Conservation (phyloP, 495 filamentous ascomycete species). For the Penicillium lividum region DNA sequence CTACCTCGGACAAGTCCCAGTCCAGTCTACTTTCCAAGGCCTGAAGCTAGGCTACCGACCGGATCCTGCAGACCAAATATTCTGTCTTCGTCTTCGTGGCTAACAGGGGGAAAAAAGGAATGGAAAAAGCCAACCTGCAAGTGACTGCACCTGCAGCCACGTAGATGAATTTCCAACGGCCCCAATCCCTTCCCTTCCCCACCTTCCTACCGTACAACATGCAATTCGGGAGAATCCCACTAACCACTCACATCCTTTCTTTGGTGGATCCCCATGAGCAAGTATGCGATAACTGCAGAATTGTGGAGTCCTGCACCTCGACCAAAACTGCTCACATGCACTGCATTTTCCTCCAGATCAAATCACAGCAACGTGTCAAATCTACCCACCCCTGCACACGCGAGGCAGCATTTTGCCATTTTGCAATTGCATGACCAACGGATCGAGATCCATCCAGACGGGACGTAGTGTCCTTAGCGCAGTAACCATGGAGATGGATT, state of each 20-base stretch:
- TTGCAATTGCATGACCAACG: background rate
- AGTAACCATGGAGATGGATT: background rate
- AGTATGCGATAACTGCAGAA: slow-evolving; percentile 18
- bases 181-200: background rate
- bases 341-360: background rate
- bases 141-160: too few relatives aligned
- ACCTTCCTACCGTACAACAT: background rate
- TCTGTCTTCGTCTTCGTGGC: background rate
- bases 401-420: background rate
- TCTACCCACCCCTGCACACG: background rate
- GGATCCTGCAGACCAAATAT: background rate
- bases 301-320: slow-evolving; percentile 19
- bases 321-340: slow-evolving; percentile 6
- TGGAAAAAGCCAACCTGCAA: background rate
- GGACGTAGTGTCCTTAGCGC: background rate
- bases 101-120: background rate
- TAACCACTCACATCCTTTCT: slow-evolving; percentile 1
- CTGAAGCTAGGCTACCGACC: background rate
- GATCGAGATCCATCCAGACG: slow-evolving; percentile 5
- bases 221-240: background rate
- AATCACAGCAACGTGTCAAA: background rate
- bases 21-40: slow-evolving; percentile 1
- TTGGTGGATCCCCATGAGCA: slow-evolving; percentile 8
- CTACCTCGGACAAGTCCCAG: background rate
- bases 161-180: background rate